Percentiles rank a stretch among this genome's conserved stretches.
Conservation (phyloP, 306 rosid species). For the Glycyrrhiza uralensis region DNA sequence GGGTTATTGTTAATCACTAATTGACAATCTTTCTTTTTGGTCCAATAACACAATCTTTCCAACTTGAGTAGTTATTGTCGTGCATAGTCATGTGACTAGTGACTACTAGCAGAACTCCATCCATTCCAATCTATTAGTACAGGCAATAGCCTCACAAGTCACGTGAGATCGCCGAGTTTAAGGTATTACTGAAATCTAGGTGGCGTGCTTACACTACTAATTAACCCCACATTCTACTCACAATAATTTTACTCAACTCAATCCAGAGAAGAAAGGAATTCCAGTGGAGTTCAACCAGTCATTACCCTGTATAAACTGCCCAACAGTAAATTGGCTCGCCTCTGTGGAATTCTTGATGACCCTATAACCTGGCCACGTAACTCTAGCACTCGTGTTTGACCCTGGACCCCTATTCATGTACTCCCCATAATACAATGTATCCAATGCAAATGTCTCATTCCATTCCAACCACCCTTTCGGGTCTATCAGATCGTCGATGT, state of each 20-base stretch:
- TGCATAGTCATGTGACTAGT: too few species aligned
- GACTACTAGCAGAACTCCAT: too few species aligned
- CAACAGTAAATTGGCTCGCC: constrained; percentile 62
- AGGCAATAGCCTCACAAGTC: too few species aligned
- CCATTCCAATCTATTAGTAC: too few species aligned
- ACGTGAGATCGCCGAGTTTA: too few species aligned
- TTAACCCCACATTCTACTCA: not conserved
- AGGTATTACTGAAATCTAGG: too few species aligned
- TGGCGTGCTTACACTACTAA: not conserved
- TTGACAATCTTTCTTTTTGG: too few species aligned
- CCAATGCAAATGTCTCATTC: constrained; percentile 68
- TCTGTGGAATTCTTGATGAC: constrained; percentile 52
- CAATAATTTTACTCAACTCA: constrained; percentile 10
- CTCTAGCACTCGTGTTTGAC: constrained; percentile 55
- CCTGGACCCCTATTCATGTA: constrained; percentile 68
- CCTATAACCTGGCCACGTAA: constrained; percentile 70
- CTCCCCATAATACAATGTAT: constrained; percentile 73
- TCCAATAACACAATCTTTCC: too few species aligned
- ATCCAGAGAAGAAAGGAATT: constrained; percentile 41
- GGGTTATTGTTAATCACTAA: too few species aligned
- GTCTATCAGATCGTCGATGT: constrained; percentile 55
- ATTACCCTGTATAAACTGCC: constrained; percentile 47
- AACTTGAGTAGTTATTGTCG: too few species aligned
- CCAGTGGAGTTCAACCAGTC: constrained; percentile 62
- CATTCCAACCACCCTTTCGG: constrained; percentile 86